Evolutionary conservation across 2,329 filamentous ascomycete species (phyloP), one percentile per base, ranked within the genome.

Genomic region (Fusarium nisikadoi): DNA sequence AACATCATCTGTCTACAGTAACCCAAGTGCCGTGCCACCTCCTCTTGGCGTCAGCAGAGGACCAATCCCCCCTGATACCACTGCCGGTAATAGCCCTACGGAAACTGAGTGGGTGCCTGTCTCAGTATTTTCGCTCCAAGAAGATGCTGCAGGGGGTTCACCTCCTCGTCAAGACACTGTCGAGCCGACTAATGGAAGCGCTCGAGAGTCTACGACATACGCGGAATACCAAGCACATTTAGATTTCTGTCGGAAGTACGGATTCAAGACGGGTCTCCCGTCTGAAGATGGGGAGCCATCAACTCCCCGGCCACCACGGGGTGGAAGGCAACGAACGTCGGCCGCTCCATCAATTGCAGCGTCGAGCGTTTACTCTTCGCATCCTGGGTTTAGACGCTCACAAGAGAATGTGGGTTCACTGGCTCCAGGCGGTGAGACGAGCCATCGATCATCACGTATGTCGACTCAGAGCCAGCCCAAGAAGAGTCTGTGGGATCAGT

Each of bases 291-390:
- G 27, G 19, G 47, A n/a, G 25, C 16, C 50, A 13, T 12, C 35
- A 19, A 41, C 49, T 5, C 20, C 47, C 29, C 25, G 16, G n/a
- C 31, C 38, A 45, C 8, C 52, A 49, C 52, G 25, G 20, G 13
- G 17, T 4, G 23, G 17, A 10, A 42, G 35, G 19, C 27, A 29
- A 17, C 38, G 36, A 27, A 25, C 23, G 1, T 31, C 16, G 8
- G 50, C n/a, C 20, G n/a, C 17, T 4, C 17, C 23, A 4, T 62
- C 61, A 6, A 14, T 54, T 42, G 55, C 46, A 8, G n/a, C 66
- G 7, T 76, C 75, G 23, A 77, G 75, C 23, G 17, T 74, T 4
- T 77, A 76, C 60, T 76, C 73, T 23, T 31, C 54, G 4, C 62
- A 71, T 31, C 60, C 70, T 20, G 70, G 67, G 14, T 71, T 73